These are phyloP conservation scores for Adenanthera pavonina DNA, from an alignment of 306 rosid genomes.

Conservation along the genomic window DNA sequence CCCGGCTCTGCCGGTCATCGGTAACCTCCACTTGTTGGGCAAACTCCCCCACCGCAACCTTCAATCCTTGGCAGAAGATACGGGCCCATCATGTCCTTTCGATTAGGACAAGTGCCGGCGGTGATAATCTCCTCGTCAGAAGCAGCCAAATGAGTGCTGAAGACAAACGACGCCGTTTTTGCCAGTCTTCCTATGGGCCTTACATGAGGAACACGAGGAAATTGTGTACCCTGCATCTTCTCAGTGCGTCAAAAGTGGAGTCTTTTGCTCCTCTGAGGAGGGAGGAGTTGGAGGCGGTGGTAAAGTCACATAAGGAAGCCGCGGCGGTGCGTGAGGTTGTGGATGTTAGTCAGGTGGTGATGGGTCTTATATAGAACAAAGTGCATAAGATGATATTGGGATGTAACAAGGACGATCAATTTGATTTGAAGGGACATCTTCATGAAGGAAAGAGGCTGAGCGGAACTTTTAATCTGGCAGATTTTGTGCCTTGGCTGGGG, in stretches of 20 bases:
- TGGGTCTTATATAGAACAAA: background rate
- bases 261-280: background rate
- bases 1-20: background rate
- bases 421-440: background rate
- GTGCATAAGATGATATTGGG: background rate
- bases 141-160: background rate
- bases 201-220: slow-evolving; percentile 39
- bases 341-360: background rate
- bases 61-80: background rate
- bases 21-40: background rate
- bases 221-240: slow-evolving; percentile 25
- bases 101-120: background rate
- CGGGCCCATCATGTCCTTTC: background rate
- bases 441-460: background rate
- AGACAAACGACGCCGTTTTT: background rate
- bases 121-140: background rate
- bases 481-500: background rate
- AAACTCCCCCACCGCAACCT: background rate
- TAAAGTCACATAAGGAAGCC: background rate
- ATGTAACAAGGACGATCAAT: background rate
- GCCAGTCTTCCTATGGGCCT: background rate
- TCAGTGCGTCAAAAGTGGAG: slow-evolving; percentile 11
- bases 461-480: background rate
- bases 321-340: background rate
- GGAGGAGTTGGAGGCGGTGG: background rate